Percentiles rank a stretch among this genome's conserved stretches.
These are phyloP conservation scores for Stentor coeruleus DNA, from an alignment of 73 alveolate species.

Conservation along the genomic window DNA sequence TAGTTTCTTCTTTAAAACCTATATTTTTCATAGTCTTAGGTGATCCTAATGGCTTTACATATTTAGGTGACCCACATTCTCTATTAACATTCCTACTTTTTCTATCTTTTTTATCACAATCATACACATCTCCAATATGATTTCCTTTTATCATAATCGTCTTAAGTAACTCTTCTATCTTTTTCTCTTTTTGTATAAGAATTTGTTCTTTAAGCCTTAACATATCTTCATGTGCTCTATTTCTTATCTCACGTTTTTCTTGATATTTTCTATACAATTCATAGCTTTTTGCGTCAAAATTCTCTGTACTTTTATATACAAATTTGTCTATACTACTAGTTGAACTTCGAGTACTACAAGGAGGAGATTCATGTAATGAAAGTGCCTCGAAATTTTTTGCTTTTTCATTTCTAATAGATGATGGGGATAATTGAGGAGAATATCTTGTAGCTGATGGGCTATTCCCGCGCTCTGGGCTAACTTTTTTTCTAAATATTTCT, in stretches of 20 bases:
- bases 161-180: neutral
- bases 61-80: neutral
- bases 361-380: neutral
- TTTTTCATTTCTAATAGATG: neutral
- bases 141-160: neutral
- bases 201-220: neutral
- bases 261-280: neutral
- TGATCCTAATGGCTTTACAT: neutral
- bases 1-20: too few relatives aligned
- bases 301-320: too few relatives aligned
- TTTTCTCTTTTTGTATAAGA: neutral
- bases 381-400: neutral
- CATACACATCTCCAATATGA: too few relatives aligned
- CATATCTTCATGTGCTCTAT: slow-evolving; percentile 18
- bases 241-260: neutral
- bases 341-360: neutral
- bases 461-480: neutral
- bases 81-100: neutral
- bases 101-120: neutral
- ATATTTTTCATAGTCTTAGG: too few relatives aligned
- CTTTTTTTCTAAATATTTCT: neutral
- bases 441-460: neutral
- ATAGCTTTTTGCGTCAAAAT: neutral
- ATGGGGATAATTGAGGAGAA: neutral
- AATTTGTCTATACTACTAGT: neutral